These are phyloP conservation scores for Cercospora berteroae DNA, from an alignment of 2,329 filamentous ascomycete species.

Conservation along the genomic window DNA sequence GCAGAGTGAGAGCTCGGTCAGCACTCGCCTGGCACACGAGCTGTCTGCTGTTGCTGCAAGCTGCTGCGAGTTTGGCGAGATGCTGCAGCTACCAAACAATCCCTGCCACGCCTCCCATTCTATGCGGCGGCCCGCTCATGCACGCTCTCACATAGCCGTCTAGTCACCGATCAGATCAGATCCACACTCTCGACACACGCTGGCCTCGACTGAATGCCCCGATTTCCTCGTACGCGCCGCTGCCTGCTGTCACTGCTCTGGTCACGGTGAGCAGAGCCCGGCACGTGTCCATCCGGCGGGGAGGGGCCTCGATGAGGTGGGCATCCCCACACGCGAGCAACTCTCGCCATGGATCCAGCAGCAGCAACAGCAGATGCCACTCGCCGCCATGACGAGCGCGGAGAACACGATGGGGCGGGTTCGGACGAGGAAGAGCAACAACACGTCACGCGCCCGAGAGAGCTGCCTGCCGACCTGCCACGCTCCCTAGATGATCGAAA, in stretches of 20 bases:
- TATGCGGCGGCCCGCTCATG: conserved; percentile 2
- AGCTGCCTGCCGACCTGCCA: conserved; percentile 80
- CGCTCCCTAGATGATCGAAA: conserved; percentile 87
- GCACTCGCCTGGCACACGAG: neutral
- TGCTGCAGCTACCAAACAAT: neutral
- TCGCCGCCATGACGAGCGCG: conserved; percentile 14
- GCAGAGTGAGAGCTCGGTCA: conserved; percentile 63
- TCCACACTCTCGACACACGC: neutral
- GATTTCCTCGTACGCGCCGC: neutral
- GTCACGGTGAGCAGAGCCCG: neutral
- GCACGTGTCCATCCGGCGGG: neutral
- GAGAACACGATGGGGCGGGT: conserved; percentile 19
- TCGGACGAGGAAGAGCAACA: conserved; percentile 24
- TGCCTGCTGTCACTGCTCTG: neutral
- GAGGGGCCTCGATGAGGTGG: conserved; percentile 9
- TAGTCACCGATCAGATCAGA: conserved; percentile 1
- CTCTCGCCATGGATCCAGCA: conserved; percentile 23
- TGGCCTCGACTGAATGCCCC: neutral
- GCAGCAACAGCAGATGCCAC: neutral
- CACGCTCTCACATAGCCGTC: neutral
- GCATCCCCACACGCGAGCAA: conserved; percentile 9
- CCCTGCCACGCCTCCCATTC: neutral
- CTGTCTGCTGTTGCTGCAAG: neutral
- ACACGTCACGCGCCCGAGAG: conserved; percentile 40
- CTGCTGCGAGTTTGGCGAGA: conserved; percentile 1